Base-by-base conservation (phyloP, 2,329 filamentous ascomycete species). In the Alternaria metachromatica region DNA sequence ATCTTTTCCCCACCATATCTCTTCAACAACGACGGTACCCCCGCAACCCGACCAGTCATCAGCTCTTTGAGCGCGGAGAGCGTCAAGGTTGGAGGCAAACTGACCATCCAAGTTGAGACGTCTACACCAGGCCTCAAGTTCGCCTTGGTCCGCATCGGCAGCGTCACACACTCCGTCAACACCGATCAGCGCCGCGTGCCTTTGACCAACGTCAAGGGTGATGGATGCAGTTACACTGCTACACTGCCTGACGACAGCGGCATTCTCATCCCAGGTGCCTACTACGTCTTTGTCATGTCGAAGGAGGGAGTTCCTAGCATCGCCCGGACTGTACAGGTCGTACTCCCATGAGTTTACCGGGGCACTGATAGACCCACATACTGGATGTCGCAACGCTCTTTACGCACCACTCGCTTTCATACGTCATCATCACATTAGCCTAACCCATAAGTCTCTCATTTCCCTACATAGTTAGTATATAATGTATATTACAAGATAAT, bases 81-180 rank as follows among this genome's bases (percentile, higher is more conserved):
- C 5, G 67, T 75, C 51, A 66, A 65, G 37, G 68, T 74, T 10
- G 74, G 73, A 4, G 66, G 67, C 13, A 65, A 57, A 20, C 51
- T 72, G 5, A 62, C 57, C 15, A 55, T 75, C n/a, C 60, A 23
- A 4, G 62, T 71, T 10, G 54, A 53, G 9, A 58, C 61, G 2
- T 53, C 55, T 5, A 64, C 57, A 20, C 55, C 59, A 11, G 60
- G 58, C 23, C 53, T 64, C 2, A 67, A 60, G 28, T 68, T 72
- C 15, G 62, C 61, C 6, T 56, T 75, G 7, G 60, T 75, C 2
- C 68, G 74, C 28, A 73, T 76, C 20, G 73, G 73, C 13, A 74
- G 58, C 49, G 74, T 73, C 15, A 76, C 74, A 10, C 74, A 76
- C 55, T 74, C 73, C 5, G 68, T 75, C 21, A 76, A 76, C 50